A percentile compares a stretch with the other conserved stretches of the same genome.
Conservation (phyloP, 208 protist species). For the Herpetomonas tarakana region DNA sequence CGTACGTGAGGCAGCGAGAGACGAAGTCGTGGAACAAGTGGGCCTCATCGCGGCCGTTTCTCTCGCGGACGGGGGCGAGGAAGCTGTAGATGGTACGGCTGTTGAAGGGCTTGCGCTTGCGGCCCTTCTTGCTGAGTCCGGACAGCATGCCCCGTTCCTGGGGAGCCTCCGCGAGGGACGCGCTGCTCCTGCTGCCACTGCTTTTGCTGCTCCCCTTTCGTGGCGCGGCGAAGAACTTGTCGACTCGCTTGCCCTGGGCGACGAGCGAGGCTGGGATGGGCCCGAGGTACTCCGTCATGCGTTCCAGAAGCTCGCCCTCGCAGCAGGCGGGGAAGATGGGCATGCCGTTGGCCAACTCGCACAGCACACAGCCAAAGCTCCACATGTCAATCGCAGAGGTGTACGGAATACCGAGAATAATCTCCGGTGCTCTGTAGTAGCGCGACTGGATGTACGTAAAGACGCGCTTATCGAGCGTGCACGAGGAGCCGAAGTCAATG, state of each 20-base stretch:
- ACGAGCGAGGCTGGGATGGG: constrained; percentile 61
- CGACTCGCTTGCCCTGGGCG: constrained; percentile 33
- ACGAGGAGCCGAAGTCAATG: constrained; percentile 98
- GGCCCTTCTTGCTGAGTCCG: constrained; percentile 26
- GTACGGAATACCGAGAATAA: constrained; percentile 89
- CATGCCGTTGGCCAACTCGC: constrained; percentile 90
- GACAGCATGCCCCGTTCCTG: constrained; percentile 3
- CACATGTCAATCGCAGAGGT: constrained; percentile 90
- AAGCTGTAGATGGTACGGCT: constrained; percentile 37
- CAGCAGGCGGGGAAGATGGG: constrained; percentile 90
- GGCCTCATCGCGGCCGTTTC: constrained; percentile 9
- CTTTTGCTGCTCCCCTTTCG: too few species aligned
- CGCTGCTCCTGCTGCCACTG: constrained; percentile 13
- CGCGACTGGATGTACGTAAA: constrained; percentile 95
- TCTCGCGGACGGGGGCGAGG: constrained; percentile 9
- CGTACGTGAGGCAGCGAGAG: constrained; percentile 38
- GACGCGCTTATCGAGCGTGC: constrained; percentile 87
- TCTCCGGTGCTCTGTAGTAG: constrained; percentile 92
- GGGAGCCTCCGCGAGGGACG: constrained; percentile 15
- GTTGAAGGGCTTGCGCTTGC: constrained; percentile 16
- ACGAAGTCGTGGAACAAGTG: constrained; percentile 55
- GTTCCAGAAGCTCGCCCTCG: constrained; percentile 78
- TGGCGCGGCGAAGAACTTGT: constrained; percentile 47
- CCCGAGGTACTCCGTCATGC: constrained; percentile 83
- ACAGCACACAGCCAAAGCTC: constrained; percentile 93